Evolutionary conservation across 345 rosid species (phyloP), one percentile per base, ranked within the genome.

Genomic region (Firmiana major): DNA sequence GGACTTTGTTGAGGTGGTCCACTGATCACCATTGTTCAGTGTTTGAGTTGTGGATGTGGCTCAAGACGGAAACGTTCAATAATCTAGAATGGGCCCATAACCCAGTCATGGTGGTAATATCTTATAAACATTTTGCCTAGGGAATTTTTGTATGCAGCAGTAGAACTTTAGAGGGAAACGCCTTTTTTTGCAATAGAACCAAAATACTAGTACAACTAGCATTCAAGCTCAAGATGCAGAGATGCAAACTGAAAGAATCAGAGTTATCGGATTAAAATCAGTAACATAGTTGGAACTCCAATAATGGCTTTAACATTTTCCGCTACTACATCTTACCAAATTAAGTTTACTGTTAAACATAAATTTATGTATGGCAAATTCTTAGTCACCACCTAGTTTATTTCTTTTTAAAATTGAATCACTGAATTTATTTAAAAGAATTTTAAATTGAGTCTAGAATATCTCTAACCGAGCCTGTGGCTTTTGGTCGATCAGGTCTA

Each of bases 401-500:
- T 53, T 53, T n/a, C 26, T 19, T 54, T 21, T 58, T 22, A 28
- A 57, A 57, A 21, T 22, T 10, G 62, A 57, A 57, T 22, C 13
- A 57, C 10, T 57, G 59, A 54, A 54, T n/a, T n/a, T 54, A 54
- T 2, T 7, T n/a, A 6, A 54, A 19, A 19, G 26, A 54, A 51
- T 4, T 2, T 7, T n/a, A 8, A n/a, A 12, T 55, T 21, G 5
- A 55, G 24, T 22, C 11, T 51, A 51, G 4, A 51, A 7, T 1
- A 17, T 53, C 57, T 17, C 17, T 49, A 15, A 4, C n/a, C 7
- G 5, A 51, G 17, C n/a, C n/a, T n/a, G n/a, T n/a, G n/a, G n/a
- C n/a, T n/a, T n/a, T n/a, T n/a, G n/a, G n/a, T n/a, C n/a, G n/a
- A 13, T 51, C 71, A 95, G 99, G 89, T 86, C 93, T 77, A 74